Evolutionary conservation across 2,329 filamentous ascomycete genomes (phyloP).

Genomic region (Botrytis fabae): DNA sequence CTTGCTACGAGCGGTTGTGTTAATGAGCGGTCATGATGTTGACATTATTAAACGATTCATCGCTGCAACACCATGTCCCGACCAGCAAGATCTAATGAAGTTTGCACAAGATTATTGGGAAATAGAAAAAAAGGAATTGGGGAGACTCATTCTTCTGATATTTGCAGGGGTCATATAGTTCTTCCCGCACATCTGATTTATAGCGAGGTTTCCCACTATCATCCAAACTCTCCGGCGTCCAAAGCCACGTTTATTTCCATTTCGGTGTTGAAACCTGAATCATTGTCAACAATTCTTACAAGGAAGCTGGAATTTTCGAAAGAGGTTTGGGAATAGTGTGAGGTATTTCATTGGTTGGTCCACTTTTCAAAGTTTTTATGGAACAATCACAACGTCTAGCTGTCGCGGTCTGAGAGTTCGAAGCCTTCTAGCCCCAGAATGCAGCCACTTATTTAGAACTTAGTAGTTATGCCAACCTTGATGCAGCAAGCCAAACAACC

Average conservation of each 20-base stretch:
- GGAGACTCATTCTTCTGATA: slow-evolving; percentile 10
- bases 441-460: background rate
- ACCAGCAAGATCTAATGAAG: background rate
- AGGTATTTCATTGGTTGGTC: background rate
- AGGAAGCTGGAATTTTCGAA: background rate
- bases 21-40: slow-evolving; percentile 20
- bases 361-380: slow-evolving; percentile 21
- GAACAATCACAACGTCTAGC: slow-evolving; percentile 1
- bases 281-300: background rate
- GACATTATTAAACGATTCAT: slow-evolving; percentile 6
- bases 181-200: background rate
- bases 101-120: background rate
- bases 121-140: slow-evolving; percentile 11
- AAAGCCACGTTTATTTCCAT: slow-evolving; percentile 7
- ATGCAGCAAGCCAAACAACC: background rate
- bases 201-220: background rate
- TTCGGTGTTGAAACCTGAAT: background rate
- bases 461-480: background rate
- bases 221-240: background rate
- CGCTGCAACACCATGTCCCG: background rate
- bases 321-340: background rate
- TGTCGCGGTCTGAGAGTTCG: background rate
- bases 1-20: slow-evolving; percentile 15
- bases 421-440: background rate
- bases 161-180: background rate